Evolutionary conservation across 257 asterid species (phyloP), one percentile per base, ranked within the genome.

Genomic region (Echium plantagineum): DNA sequence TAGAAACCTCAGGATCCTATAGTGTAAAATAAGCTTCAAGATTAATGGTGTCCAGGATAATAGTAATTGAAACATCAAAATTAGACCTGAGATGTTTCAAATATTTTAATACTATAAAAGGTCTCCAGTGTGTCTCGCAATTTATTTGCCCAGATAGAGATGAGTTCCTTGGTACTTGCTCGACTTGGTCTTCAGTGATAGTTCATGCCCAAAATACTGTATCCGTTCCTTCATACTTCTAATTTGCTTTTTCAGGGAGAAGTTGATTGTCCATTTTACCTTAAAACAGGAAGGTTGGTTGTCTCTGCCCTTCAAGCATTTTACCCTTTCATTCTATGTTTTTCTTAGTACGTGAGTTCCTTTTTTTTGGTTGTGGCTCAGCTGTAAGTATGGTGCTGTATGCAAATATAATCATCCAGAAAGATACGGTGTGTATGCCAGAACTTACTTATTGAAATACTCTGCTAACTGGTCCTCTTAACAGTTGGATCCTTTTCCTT

Each of bases 361-460:
- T 7, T 55, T 61, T 62, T 66, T 67, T 42, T 70, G 66, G 51
- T 65, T 71, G 57, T 68, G 63, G 47, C 75, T 69, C 90, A 93
- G 99, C 79, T 89, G 99, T 57, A 93, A 93, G 83, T 93, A 81
- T 77, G 97, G 99, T 61, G 76, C 81, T 68, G 78, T 85, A 57
- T 93, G 99, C 77, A 96, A 94, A 70, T 93, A 85, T 78, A 89
- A 78, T 69, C 99, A 93, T 76, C 97, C 99, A 19, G 99, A 89
- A 46, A 78, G 90, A 86, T 77, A 79, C 54, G 80, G 99, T 86
- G 71, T 60, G 55, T 53, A 19, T 7, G 57, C 9, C 38, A 55
- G 16, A 31, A 56, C 60, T 21, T 18, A 21, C 7, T 5, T 9
- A 30, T 57, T 7, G 32, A 38, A 16, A 54, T 62, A 32, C 6